phyloP scores from a whole-genome alignment of 768 basidiomycete species.

The Suillus paluster region DNA sequence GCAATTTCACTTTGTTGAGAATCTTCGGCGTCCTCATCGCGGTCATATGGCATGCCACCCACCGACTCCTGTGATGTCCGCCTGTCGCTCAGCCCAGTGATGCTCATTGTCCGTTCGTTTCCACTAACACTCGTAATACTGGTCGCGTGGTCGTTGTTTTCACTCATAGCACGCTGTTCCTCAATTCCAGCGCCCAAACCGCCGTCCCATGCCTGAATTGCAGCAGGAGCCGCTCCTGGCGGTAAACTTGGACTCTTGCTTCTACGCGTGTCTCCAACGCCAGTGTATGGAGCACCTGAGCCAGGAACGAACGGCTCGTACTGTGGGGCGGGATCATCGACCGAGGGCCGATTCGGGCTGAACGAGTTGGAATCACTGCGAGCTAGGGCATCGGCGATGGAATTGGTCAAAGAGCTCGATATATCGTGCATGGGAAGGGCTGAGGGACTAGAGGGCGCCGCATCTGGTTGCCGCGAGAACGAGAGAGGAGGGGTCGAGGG shows the following conservation, averaged over 20 bases:
- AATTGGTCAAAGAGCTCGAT: constrained; percentile 39
- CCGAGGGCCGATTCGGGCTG: constrained; percentile 11
- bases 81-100: constrained; percentile 4
- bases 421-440: constrained; percentile 3
- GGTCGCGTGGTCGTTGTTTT: not conserved
- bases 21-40: constrained; percentile 17
- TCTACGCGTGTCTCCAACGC: constrained; percentile 23
- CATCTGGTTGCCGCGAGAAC: constrained; percentile 15
- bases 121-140: not conserved
- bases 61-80: constrained; percentile 3
- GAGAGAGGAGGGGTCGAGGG: constrained; percentile 18
- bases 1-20: constrained; percentile 13
- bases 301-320: constrained; percentile 35
- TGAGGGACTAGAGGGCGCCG: constrained; percentile 9
- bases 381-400: constrained; percentile 43
- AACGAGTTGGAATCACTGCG: constrained; percentile 19
- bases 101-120: not conserved
- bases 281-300: constrained; percentile 17
- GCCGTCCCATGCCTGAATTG: constrained; percentile 41
- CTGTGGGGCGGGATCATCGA: constrained; percentile 41
- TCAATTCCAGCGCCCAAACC: constrained; percentile 36
- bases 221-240: constrained; percentile 45
- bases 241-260: constrained; percentile 41
- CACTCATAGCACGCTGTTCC: constrained; percentile 9
- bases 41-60: constrained; percentile 28